A percentile compares a stretch with the other conserved stretches of the same genome.
phyloP scores from a whole-genome alignment of 169 alveolate species.

The Plasmodium yoelii region DNA sequence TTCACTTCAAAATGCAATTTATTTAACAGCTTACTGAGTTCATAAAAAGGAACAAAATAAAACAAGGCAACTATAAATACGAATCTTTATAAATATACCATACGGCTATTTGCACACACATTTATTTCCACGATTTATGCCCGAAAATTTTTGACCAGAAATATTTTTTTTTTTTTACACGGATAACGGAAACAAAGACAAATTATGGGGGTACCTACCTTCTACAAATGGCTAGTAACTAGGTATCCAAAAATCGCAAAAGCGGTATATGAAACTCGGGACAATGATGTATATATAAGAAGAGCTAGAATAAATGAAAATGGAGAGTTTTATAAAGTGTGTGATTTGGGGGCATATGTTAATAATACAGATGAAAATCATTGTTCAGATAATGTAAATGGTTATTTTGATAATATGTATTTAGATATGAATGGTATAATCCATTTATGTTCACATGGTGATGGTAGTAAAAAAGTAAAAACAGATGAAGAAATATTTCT shows the following conservation, averaged over 20 bases:
- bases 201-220: constrained; percentile 99
- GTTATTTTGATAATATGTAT: constrained; percentile 97
- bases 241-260: constrained; percentile 95
- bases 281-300: constrained; percentile 84
- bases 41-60: too few relatives aligned
- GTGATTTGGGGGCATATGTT: constrained; percentile 82
- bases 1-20: too few relatives aligned
- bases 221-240: constrained; percentile 96
- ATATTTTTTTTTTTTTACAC: background rate
- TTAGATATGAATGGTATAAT: constrained; percentile 99
- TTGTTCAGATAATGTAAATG: constrained; percentile 87
- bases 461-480: constrained; percentile 89
- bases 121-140: too few relatives aligned
- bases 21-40: too few relatives aligned
- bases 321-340: constrained; percentile 78
- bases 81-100: too few relatives aligned
- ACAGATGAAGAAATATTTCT: constrained; percentile 95
- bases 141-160: too few relatives aligned
- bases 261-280: constrained; percentile 85
- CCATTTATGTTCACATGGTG: constrained; percentile 98
- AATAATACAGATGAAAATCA: constrained; percentile 73
- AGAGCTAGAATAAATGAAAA: constrained; percentile 74
- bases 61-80: too few relatives aligned
- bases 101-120: too few relatives aligned
- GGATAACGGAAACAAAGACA: background rate